These are phyloP conservation scores for Cocos nucifera DNA, from an alignment of 176 grass and related monocot species.

Conservation along the genomic window DNA sequence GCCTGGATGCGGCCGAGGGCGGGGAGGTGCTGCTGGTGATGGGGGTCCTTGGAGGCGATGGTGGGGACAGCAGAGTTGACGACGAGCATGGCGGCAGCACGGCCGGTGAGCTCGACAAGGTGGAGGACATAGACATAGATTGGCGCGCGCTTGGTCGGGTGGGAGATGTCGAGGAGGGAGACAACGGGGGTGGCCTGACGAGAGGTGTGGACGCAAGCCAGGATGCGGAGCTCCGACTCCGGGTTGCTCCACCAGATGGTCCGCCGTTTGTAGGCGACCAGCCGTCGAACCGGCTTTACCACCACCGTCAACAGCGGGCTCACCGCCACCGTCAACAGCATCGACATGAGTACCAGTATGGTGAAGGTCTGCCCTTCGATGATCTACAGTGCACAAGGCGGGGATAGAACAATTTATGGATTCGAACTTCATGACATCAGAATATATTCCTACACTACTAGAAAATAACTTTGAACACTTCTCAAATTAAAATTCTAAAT, in stretches of 20 bases:
- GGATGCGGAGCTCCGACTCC: constrained; percentile 80
- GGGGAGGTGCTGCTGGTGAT: background rate
- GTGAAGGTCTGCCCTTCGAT: constrained; percentile 53
- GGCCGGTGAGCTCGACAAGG: constrained; percentile 81
- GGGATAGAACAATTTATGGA: no score
- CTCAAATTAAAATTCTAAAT: no score
- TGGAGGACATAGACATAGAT: constrained; percentile 92
- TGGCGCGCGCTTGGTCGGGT: constrained; percentile 66
- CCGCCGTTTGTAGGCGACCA: constrained; percentile 65
- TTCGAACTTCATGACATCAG: no score
- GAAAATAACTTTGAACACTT: no score
- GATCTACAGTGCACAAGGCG: constrained; percentile 12
- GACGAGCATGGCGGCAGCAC: constrained; percentile 75
- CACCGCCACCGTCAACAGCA: constrained; percentile 51
- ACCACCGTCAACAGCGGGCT: constrained; percentile 49
- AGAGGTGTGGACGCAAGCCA: constrained; percentile 67
- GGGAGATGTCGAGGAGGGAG: constrained; percentile 52
- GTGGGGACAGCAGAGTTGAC: constrained; percentile 25
- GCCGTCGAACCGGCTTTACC: constrained; percentile 34
- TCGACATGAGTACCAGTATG: constrained; percentile 53
- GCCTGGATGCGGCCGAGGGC: background rate
- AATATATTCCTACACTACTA: no score
- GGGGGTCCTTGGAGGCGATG: constrained; percentile 4
- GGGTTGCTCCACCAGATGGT: constrained; percentile 68
- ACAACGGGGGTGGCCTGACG: constrained; percentile 80